phyloP scores from a whole-genome alignment of 306 rosid species.

The Senna siamea region DNA sequence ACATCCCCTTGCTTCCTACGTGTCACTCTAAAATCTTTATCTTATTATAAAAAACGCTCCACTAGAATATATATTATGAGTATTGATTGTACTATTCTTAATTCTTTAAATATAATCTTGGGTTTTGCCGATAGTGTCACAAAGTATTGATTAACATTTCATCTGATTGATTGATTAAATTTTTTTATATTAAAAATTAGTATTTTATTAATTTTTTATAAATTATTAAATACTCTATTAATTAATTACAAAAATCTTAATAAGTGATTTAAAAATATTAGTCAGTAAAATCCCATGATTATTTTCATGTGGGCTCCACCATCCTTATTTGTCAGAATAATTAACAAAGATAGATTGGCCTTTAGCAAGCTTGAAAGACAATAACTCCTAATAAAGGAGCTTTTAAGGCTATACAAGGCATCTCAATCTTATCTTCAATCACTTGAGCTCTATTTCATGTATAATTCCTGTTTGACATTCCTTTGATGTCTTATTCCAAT shows the following conservation, averaged over 20 bases:
- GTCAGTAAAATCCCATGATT: too few relatives aligned
- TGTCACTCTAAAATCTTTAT: not conserved
- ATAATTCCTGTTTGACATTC: constrained; percentile 33
- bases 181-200: too few relatives aligned
- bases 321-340: constrained; percentile 18
- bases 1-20: not conserved
- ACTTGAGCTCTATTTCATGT: not conserved
- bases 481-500: constrained; percentile 1
- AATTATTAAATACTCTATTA: too few relatives aligned
- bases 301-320: not conserved
- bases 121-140: too few relatives aligned
- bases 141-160: too few relatives aligned
- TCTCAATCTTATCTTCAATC: constrained; percentile 35
- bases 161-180: too few relatives aligned
- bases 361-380: constrained; percentile 1
- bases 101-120: not conserved
- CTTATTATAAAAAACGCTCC: not conserved
- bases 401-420: not conserved
- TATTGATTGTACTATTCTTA: not conserved
- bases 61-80: too few relatives aligned
- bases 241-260: too few relatives aligned
- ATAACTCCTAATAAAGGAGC: constrained; percentile 5
- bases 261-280: too few relatives aligned
- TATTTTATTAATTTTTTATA: too few relatives aligned
- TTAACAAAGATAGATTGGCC: constrained; percentile 13